Evolutionary conservation across 139 green algal species (phyloP).

Genomic region (Desmodesmus armatus): DNA sequence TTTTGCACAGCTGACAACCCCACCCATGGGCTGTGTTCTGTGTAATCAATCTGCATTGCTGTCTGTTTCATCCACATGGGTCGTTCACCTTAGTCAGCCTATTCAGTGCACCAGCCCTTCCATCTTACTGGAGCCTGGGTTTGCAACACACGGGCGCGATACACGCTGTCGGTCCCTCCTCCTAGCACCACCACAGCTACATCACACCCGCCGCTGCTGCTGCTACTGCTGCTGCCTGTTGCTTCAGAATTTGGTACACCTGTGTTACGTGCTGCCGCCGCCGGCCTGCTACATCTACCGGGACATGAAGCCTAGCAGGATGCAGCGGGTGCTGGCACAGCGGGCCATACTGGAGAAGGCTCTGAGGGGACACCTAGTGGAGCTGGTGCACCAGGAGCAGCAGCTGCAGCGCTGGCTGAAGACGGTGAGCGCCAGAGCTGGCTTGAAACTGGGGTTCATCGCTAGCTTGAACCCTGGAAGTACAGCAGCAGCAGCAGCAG

Average conservation of each 20-base stretch:
- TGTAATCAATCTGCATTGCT: too few species aligned
- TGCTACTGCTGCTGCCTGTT: slow-evolving; percentile 18
- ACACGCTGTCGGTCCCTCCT: not conserved
- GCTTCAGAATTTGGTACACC: slow-evolving; percentile 16
- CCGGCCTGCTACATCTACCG: slow-evolving; percentile 37
- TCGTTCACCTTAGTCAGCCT: not conserved
- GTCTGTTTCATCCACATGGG: not conserved
- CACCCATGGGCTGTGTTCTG: too few species aligned
- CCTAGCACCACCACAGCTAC: not conserved
- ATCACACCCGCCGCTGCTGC: not conserved
- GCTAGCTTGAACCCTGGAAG: not conserved
- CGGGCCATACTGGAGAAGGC: slow-evolving; percentile 8
- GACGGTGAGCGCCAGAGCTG: slow-evolving; percentile 1
- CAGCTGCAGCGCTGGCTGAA: not conserved
- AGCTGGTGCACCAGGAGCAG: slow-evolving; percentile 1
- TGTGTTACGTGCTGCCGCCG: slow-evolving; percentile 15
- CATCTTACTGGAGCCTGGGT: slow-evolving; percentile 7
- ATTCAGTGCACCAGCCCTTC: not conserved
- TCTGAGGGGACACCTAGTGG: not conserved
- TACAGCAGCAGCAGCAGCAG: not conserved
- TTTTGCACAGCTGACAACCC: too few species aligned
- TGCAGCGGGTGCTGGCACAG: slow-evolving; percentile 29
- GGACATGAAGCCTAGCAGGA: slow-evolving; percentile 12
- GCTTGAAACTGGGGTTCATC: not conserved
- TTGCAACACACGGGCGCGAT: not conserved